Evolutionary conservation across 2,329 filamentous ascomycete genomes (phyloP).

Genomic region (Exserohilum rostratum): DNA sequence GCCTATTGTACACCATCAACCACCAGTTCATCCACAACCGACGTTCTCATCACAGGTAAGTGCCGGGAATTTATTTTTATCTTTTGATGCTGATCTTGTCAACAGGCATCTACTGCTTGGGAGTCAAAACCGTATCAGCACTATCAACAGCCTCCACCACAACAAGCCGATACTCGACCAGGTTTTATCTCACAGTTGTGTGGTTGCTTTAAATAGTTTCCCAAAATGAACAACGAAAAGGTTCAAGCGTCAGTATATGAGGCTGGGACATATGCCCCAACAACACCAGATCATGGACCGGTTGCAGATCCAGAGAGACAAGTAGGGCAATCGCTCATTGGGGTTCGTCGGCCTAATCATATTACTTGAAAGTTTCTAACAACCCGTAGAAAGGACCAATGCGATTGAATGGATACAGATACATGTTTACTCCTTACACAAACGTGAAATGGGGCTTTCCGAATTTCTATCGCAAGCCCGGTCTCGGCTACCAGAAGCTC

Average conservation of each 20-base stretch:
- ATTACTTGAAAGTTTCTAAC: background rate
- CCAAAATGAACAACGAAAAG: constrained; percentile 15
- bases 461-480: constrained; percentile 35
- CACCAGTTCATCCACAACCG: constrained; percentile 12
- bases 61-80: background rate
- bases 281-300: background rate
- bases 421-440: constrained; percentile 30
- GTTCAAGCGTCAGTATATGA: constrained; percentile 22
- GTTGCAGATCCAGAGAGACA: background rate
- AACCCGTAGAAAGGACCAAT: constrained; percentile 17
- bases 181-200: constrained; percentile 29
- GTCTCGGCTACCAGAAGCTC: constrained; percentile 33
- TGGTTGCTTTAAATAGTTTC: constrained; percentile 16
- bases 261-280: constrained; percentile 5
- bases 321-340: background rate
- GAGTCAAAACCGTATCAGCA: constrained; percentile 11
- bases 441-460: constrained; percentile 30
- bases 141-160: constrained; percentile 11
- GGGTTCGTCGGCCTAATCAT: background rate
- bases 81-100: background rate
- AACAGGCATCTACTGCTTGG: constrained; percentile 13
- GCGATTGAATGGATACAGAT: constrained; percentile 26
- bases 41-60: constrained; percentile 19
- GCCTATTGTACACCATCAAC: constrained; percentile 13
- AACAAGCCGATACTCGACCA: constrained; percentile 13